These are phyloP conservation scores for Ophiocordyceps camponoti-floridani DNA, from an alignment of 2,329 filamentous ascomycete species.

Conservation along the genomic window DNA sequence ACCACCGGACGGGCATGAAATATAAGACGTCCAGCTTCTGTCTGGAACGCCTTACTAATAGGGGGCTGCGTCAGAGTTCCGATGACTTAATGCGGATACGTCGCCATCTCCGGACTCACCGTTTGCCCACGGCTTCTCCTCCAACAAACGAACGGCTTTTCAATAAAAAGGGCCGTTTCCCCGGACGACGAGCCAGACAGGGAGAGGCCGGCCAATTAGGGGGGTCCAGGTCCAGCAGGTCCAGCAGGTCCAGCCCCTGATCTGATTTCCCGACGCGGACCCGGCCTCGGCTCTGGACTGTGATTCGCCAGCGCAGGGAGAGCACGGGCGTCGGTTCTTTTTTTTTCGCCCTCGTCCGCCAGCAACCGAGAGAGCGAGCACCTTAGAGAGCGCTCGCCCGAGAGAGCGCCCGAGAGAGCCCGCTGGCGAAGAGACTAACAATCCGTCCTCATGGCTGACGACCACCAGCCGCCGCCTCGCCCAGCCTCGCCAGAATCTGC, in stretches of 20 bases:
- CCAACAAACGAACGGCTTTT: too few relatives aligned
- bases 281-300: background rate
- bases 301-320: background rate
- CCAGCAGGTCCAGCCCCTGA: background rate
- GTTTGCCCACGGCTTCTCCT: background rate
- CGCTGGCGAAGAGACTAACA: background rate
- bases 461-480: constrained; percentile 11
- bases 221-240: background rate
- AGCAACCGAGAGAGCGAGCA: too few relatives aligned
- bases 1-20: background rate
- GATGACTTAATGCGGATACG: background rate
- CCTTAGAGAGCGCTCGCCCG: too few relatives aligned
- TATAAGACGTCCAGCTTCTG: background rate
- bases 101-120: background rate
- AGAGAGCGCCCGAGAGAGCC: too few relatives aligned
- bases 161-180: background rate
- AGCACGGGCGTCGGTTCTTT: background rate
- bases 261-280: background rate
- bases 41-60: background rate
- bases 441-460: constrained; percentile 12
- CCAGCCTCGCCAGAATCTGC: constrained; percentile 38
- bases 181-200: background rate
- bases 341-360: background rate
- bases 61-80: background rate
- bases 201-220: background rate